Evolutionary conservation across 257 asterid genomes (phyloP), one percentile per base, ranked within the genome.

Genomic region (Capsicum chinense): DNA sequence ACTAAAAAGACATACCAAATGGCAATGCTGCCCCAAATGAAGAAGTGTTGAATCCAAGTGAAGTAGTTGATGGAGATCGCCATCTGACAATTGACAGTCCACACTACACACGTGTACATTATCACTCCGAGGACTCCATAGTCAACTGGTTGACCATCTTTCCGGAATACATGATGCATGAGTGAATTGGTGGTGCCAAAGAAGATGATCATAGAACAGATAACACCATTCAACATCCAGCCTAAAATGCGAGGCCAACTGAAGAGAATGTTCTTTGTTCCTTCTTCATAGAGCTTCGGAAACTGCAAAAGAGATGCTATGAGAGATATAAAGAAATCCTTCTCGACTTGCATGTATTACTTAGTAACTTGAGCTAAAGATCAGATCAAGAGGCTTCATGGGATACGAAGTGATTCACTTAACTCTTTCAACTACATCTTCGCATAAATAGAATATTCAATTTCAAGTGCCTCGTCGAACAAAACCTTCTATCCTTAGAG

Each of bases 31-130:
- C 98, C 99, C 98, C 98, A 94, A 83, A 96, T 96, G 93, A 94
- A 91, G 64, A 93, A 79, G 84, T 96, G 99, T 14, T 94, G 99
- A 85, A 96, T 94, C 98, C 98, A 94, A 9, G 99, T 94, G 86
- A 96, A 94, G 91, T 93, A 96, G 91, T 92, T 96, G 12, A 96
- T 91, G 8, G 98, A 96, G 3, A 94, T 84, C 9, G 99, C 98
- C 97, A 96, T 91, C 85, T 96, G 99, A 89, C 95, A 94, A 86
- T 94, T 96, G 78, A 94, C 99, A 0, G 99, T 90, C 99, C 99
- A 96, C 6, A 96, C 94, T 1, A 93, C 97, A 52, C 94, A 92
- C 4, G 97, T 88, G 83, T 96, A 96, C 97, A 96, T 93, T 86
- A 92, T 79, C 37, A 96, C 98, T 3, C 98, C 98, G 3, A 94